Conservation (phyloP, 106 monocot species). For the Dendrobium nobile region DNA sequence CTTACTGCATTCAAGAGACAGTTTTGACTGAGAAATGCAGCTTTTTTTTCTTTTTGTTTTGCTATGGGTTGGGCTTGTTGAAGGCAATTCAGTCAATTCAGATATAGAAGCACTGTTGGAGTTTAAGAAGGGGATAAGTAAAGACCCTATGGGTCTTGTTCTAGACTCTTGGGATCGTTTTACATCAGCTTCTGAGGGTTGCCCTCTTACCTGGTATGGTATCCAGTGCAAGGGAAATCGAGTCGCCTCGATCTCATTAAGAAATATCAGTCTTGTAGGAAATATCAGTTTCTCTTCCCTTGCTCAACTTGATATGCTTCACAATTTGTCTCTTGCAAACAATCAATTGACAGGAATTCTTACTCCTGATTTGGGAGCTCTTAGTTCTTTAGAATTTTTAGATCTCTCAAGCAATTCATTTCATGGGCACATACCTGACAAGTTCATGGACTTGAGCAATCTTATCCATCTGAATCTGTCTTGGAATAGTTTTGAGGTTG, state of each 20-base stretch:
- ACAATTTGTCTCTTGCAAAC: slow-evolving; percentile 60
- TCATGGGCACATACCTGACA: slow-evolving; percentile 35
- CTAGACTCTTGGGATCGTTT: slow-evolving; percentile 39
- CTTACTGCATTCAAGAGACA: not conserved
- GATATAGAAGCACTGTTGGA: slow-evolving; percentile 58
- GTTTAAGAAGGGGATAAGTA: slow-evolving; percentile 55
- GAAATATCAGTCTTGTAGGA: slow-evolving; percentile 35
- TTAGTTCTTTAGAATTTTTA: slow-evolving; percentile 31
- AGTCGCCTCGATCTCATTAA: slow-evolving; percentile 39
- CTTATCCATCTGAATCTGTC: slow-evolving; percentile 59
- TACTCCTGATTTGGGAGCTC: slow-evolving; percentile 25
- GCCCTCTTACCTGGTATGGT: slow-evolving; percentile 61
- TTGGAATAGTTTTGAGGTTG: slow-evolving; percentile 37
- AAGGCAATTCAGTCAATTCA: slow-evolving; percentile 16
- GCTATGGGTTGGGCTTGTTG: slow-evolving; percentile 17
- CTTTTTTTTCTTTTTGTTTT: slow-evolving; percentile 24
- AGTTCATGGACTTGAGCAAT: slow-evolving; percentile 29
- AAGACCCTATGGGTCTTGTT: slow-evolving; percentile 24
- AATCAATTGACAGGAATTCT: slow-evolving; percentile 46
- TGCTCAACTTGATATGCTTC: slow-evolving; percentile 37
- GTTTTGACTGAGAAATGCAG: slow-evolving; percentile 29
- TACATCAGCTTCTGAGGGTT: slow-evolving; percentile 20
- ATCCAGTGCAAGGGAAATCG: slow-evolving; percentile 43
- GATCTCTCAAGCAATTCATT: slow-evolving; percentile 59
- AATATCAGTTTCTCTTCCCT: slow-evolving; percentile 39